Evolutionary conservation across 73 alveolate genomes (phyloP), one percentile per base, ranked within the genome.

Genomic region (Paraurostyla sp.): DNA sequence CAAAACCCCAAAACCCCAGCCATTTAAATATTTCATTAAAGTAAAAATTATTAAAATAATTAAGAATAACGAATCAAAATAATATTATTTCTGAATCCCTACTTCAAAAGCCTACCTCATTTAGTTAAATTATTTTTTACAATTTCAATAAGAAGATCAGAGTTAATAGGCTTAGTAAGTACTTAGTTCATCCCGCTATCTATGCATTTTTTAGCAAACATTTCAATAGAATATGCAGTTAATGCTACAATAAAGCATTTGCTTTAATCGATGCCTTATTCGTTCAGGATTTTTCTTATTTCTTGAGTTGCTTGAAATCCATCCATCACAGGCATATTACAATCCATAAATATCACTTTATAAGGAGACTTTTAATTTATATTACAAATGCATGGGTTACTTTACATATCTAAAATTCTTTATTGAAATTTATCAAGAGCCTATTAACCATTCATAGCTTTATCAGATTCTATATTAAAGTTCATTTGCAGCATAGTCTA

Each of bases 261-360:
- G n/a, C n/a, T 27, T 9, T 62, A 15, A 4, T 36, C 7, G 51
- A 62, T 11, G 51, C 23, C 23, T 7, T 62, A 25, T 27, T 29
- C 16, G 16, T 32, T 6, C 27, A 25, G 51, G 18, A 62, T 16
- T 11, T 62, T 15, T 32, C 80, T 9, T 62, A 62, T 62, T 27
- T 32, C 27, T 27, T 27, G 46, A 32, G 80, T 62, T 3, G 80
- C 46, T 62, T 62, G 18, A 15, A 32, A 62, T 15, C 80, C 80
- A 62, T 62, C 80, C 80, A 62, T 62, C 15, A 62, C 30, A 7
- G 80, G 80, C 80, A 62, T 62, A 23, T 29, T 32, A 62, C 46
- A 32, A 32, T 62, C 80, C 80, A 62, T 62, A 62, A 62, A 62
- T 16, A 62, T 62, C 11, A 62, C 4, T 27, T 36, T 62, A 32